Evolutionary conservation across 129 eudicot species (phyloP).

Genomic region (Scalesia atractyloides): DNA sequence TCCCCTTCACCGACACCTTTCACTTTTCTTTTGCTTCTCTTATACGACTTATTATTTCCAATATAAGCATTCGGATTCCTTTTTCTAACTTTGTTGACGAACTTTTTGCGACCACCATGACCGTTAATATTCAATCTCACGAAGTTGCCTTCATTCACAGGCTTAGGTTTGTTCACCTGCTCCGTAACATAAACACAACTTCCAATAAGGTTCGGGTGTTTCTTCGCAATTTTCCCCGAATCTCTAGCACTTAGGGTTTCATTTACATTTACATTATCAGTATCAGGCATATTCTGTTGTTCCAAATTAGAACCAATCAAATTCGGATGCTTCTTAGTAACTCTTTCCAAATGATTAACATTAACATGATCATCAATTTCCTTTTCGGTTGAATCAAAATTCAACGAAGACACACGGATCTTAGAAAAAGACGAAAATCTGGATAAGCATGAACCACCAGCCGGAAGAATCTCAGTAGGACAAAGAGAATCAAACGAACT

Average conservation of each 20-base stretch:
- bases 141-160: constrained; percentile 70
- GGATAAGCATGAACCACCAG: constrained; percentile 34
- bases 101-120: constrained; percentile 61
- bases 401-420: constrained; percentile 34
- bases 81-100: constrained; percentile 47
- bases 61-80: constrained; percentile 47
- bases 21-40: constrained; percentile 37
- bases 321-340: constrained; percentile 49
- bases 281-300: constrained; percentile 40
- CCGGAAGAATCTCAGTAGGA: constrained; percentile 30
- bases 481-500: background rate
- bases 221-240: constrained; percentile 46
- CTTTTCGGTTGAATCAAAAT: constrained; percentile 40
- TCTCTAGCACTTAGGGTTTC: constrained; percentile 16
- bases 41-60: constrained; percentile 41
- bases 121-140: constrained; percentile 93
- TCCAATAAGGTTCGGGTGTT: constrained; percentile 61
- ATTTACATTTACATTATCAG: constrained; percentile 17
- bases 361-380: constrained; percentile 18
- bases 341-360: constrained; percentile 25
- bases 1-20: constrained; percentile 43
- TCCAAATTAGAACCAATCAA: constrained; percentile 30
- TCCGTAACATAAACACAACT: constrained; percentile 12
- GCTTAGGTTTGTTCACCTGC: constrained; percentile 46
- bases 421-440: constrained; percentile 48